These are phyloP conservation scores for Chalciporus sp. DNA, from an alignment of 1,284 basidiomycete genomes.

Conservation along the genomic window DNA sequence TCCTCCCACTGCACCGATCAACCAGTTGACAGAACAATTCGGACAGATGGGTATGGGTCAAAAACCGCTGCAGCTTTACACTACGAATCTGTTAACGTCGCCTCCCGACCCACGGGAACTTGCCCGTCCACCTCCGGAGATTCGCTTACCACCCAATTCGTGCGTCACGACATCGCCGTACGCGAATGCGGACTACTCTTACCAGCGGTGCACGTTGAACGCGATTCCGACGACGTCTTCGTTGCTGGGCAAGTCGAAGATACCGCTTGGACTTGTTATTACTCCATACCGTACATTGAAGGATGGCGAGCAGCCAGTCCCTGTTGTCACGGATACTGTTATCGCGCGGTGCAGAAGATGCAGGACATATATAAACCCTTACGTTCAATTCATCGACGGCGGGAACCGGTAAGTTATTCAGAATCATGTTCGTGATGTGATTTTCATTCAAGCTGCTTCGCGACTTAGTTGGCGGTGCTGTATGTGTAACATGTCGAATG, in stretches of 20 bases:
- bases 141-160: slow-evolving; percentile 82
- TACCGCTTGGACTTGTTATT: slow-evolving; percentile 90
- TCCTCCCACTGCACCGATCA: slow-evolving; percentile 50
- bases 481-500: slow-evolving; percentile 99
- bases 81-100: slow-evolving; percentile 86
- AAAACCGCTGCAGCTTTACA: slow-evolving; percentile 76
- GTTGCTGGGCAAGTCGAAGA: slow-evolving; percentile 89
- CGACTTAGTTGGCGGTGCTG: slow-evolving; percentile 89
- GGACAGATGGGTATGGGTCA: slow-evolving; percentile 81
- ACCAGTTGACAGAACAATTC: slow-evolving; percentile 83
- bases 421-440: neutral
- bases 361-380: slow-evolving; percentile 98
- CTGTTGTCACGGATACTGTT: slow-evolving; percentile 90
- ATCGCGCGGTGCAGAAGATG: slow-evolving; percentile 98
- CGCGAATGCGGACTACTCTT: slow-evolving; percentile 88
- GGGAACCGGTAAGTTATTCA: slow-evolving; percentile 74
- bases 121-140: slow-evolving; percentile 82
- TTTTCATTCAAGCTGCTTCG: slow-evolving; percentile 11
- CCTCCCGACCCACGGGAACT: slow-evolving; percentile 90
- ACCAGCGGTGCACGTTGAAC: slow-evolving; percentile 92
- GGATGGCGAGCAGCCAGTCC: slow-evolving; percentile 78
- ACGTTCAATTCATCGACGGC: slow-evolving; percentile 97
- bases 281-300: slow-evolving; percentile 89
- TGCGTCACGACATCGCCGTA: slow-evolving; percentile 80
- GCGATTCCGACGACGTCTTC: slow-evolving; percentile 93